Base-by-base conservation (phyloP, 31 red algal genomes). In the Porphyra umbilicalis region DNA sequence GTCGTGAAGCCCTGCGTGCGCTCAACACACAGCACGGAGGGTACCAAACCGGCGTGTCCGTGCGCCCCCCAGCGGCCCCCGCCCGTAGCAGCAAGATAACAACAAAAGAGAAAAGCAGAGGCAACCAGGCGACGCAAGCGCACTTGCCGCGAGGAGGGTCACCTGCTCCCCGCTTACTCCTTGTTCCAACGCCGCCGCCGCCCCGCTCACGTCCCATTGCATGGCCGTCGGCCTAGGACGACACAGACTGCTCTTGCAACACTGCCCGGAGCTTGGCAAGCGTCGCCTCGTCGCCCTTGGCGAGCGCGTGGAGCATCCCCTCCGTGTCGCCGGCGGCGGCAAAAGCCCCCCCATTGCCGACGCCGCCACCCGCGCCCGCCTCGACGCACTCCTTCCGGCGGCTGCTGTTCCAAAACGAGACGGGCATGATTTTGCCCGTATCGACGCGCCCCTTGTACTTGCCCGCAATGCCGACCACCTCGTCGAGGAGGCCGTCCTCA, bases 351-450 rank as follows among this genome's bases (percentile, higher is more conserved):
- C n/a, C n/a, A n/a, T n/a, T n/a, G 42, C 88, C 89, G 2, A 83
- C 84, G 18, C 83, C 83, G 34, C 85, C n/a, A 71, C 80, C 89
- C 76, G 88, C 34, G 42, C 85, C 91, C 85, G 86, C 88, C 79
- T 88, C 83, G 39, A 88, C 90, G 71, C 92, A 98, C 39, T 94
- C 93, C 39, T 83, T 80, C 77, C 83, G 88, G 31, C 92, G 90
- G 38, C 35, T 85, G 79, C 85, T 89, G 84, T 98, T 98, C 96
- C 96, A 98, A 79, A 95, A 98, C 75, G 90, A 93, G 57, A 83
- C 92, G 25, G 96, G 96, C 81, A 98, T 42, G 81, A 99, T 94
- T 81, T 99, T 99, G 25, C 86, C 81, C 39, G 79, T 88, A 84
- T 96, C 93, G 79, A 88, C 90, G 5, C 94, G 93, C 36, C 92